These are phyloP conservation scores for Exophiala spinifera DNA, from an alignment of 2,329 filamentous ascomycete genomes.

Conservation along the genomic window DNA sequence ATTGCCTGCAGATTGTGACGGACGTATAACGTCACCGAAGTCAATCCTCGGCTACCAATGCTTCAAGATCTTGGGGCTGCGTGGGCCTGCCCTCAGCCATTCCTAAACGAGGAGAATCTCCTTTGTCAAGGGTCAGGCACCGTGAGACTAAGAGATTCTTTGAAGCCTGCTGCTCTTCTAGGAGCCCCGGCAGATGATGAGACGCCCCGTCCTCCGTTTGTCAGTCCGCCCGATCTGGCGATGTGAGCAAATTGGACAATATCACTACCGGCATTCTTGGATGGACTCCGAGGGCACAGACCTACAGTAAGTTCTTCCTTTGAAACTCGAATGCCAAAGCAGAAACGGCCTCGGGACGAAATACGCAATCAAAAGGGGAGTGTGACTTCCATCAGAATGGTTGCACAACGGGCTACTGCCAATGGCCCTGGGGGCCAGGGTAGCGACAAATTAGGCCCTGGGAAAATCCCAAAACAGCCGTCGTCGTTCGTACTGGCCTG, in stretches of 20 bases:
- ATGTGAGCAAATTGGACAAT: background rate
- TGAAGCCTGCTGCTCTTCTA: background rate
- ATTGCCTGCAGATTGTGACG: background rate
- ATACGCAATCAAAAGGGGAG: conserved; percentile 1
- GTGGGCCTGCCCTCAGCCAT: too few species aligned
- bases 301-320: background rate
- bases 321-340: background rate
- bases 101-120: background rate
- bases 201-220: background rate
- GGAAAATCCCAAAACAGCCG: conserved; percentile 15
- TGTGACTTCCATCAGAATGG: conserved; percentile 1
- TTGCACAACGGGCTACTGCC: background rate
- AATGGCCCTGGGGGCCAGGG: conserved; percentile 5
- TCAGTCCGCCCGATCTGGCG: background rate
- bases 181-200: too few species aligned
- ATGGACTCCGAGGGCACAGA: too few species aligned
- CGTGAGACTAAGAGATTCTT: background rate
- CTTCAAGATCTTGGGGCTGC: background rate
- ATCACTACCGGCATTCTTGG: background rate
- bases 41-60: background rate
- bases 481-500: conserved; percentile 16
- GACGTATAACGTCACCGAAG: conserved; percentile 15
- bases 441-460: conserved; percentile 12
- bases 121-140: background rate
- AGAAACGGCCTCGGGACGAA: background rate